These are phyloP conservation scores for Exophiala mesophila DNA, from an alignment of 2,329 filamentous ascomycete species.

Conservation along the genomic window DNA sequence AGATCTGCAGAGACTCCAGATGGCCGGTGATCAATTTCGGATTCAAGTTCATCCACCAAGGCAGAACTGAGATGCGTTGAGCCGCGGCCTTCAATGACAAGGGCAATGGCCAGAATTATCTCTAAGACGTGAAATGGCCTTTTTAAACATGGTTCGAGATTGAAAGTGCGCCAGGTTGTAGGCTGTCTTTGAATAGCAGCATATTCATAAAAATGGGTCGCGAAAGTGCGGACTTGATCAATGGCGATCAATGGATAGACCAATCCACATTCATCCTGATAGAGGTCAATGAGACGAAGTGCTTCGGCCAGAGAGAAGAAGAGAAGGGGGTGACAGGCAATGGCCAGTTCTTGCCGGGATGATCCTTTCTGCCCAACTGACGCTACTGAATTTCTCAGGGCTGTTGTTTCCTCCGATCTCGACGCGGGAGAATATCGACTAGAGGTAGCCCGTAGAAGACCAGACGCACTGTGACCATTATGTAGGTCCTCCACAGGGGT, in stretches of 20 bases:
- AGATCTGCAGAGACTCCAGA: constrained; percentile 7
- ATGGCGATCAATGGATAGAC: constrained; percentile 10
- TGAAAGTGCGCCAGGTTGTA: constrained; percentile 9
- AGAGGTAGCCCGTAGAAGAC: no score
- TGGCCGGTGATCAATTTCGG: constrained; percentile 12
- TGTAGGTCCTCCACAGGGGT: no score
- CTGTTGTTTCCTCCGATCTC: no score
- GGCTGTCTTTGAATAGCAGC: constrained; percentile 1
- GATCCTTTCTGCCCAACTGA: no score
- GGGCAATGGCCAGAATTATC: constrained; percentile 8
- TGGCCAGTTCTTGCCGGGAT: constrained; percentile 8
- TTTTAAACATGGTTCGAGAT: constrained; percentile 8
- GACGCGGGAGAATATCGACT: no score
- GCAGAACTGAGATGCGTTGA: constrained; percentile 6
- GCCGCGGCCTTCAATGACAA: constrained; percentile 9
- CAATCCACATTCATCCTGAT: constrained; percentile 14
- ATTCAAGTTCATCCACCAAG: constrained; percentile 12
- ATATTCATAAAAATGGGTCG: constrained; percentile 6
- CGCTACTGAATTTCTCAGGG: constrained; percentile 1
- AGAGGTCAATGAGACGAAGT: constrained; percentile 8
- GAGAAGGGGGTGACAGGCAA: constrained; percentile 8
- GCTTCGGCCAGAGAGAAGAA: constrained; percentile 7
- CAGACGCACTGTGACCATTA: no score
- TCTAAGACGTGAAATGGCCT: constrained; percentile 5
- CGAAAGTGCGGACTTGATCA: constrained; percentile 3